Conservation (phyloP, 257 asterid species). For the Solanum chiquidenum region DNA sequence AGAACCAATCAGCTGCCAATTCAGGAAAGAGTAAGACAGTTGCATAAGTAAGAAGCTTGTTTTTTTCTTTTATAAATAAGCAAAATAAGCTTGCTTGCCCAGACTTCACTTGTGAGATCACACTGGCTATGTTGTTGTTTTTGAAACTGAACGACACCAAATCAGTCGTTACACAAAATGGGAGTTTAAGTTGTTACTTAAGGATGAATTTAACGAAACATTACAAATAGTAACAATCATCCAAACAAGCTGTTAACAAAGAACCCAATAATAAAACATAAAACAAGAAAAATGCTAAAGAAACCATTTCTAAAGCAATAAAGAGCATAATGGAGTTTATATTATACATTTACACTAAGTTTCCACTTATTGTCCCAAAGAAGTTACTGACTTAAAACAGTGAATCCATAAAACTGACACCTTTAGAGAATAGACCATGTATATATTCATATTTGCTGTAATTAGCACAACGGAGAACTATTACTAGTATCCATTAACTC, state of each 20-base stretch:
- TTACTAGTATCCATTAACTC: no score
- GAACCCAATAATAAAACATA: neutral
- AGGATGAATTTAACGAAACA: no score
- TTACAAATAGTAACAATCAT: neutral
- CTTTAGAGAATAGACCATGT: no score
- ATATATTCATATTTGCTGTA: no score
- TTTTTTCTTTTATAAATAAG: neutral
- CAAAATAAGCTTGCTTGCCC: neutral
- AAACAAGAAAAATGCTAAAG: neutral
- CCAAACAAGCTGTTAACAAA: neutral
- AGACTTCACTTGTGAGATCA: neutral
- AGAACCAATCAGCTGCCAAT: neutral
- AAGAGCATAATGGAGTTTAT: neutral
- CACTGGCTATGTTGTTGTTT: neutral
- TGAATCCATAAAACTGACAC: no score
- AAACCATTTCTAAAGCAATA: neutral
- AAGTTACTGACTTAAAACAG: neutral
- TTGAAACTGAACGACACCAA: neutral
- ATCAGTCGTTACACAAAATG: neutral
- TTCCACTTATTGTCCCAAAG: neutral
- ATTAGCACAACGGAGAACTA: no score
- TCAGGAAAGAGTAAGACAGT: neutral
- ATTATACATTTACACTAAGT: neutral
- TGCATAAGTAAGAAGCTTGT: neutral
- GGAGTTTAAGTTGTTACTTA: neutral